Conservation (phyloP, 208 protist species). For the Acanthamoeba lugdunensis region DNA sequence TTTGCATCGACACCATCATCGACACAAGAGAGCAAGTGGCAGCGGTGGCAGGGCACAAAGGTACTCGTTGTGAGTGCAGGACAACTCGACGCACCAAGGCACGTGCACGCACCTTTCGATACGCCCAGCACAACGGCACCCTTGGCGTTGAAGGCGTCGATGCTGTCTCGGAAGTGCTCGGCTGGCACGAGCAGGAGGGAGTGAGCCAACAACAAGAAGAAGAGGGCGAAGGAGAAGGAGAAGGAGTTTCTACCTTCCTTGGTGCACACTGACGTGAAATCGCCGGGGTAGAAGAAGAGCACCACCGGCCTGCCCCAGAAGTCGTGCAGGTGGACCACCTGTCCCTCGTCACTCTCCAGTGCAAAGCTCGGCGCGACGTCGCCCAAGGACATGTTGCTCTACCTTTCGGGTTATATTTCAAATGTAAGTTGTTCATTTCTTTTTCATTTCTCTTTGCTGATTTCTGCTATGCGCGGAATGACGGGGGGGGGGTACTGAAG, state of each 20-base stretch:
- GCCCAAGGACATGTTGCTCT: neutral
- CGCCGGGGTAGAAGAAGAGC: slow-evolving; percentile 60
- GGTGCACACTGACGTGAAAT: slow-evolving; percentile 50
- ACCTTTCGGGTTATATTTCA: too few species aligned
- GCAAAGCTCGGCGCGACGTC: slow-evolving; percentile 1
- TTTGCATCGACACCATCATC: neutral
- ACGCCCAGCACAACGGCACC: slow-evolving; percentile 20
- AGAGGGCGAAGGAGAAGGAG: neutral
- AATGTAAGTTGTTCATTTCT: neutral
- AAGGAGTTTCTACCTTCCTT: slow-evolving; percentile 40
- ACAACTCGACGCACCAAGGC: neutral
- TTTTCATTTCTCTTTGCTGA: slow-evolving; percentile 3
- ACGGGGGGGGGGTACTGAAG: too few species aligned
- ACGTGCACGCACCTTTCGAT: neutral
- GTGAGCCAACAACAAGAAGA: neutral
- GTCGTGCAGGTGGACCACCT: neutral
- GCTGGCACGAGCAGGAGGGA: neutral
- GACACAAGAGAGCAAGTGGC: neutral
- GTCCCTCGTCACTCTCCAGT: slow-evolving; percentile 7
- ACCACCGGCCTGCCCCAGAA: slow-evolving; percentile 2
- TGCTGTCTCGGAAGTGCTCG: neutral
- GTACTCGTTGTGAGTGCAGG: too few species aligned
- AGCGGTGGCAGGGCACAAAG: neutral
- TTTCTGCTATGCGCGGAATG: slow-evolving; percentile 6
- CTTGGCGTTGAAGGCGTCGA: slow-evolving; percentile 29